A percentile compares a stretch with the other conserved stretches of the same genome.
phyloP scores from a whole-genome alignment of 352 stramenopile species.

The Pythium chondricola region DNA sequence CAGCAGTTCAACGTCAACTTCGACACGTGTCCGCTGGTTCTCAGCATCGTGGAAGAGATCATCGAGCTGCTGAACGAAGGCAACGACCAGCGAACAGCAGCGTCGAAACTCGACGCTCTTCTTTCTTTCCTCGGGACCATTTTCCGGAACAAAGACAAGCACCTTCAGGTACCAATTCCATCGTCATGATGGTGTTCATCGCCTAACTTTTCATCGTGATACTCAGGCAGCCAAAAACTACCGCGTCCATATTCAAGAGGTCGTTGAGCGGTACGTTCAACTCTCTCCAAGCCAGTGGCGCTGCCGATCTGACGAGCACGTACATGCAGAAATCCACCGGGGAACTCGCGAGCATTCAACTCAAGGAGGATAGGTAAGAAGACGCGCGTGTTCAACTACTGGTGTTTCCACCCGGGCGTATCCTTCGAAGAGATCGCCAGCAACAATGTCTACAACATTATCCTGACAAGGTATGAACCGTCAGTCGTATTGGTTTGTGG shows the following conservation, averaged over 20 bases:
- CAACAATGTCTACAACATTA: conserved; percentile 88
- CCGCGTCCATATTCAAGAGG: conserved; percentile 87
- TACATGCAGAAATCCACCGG: no score
- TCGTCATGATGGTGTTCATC: not conserved
- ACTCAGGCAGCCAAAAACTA: conserved; percentile 67
- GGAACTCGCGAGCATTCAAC: conserved; percentile 50
- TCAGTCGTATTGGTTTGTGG: no score
- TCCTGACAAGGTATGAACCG: conserved; percentile 73
- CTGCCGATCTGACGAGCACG: no score
- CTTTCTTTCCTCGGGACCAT: conserved; percentile 84
- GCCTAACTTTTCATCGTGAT: not conserved
- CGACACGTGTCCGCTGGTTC: conserved; percentile 78
- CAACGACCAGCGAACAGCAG: conserved; percentile 49
- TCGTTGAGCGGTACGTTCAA: conserved; percentile 67
- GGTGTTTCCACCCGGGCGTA: conserved; percentile 97
- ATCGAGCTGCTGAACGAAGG: conserved; percentile 75
- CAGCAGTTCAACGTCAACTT: conserved; percentile 88
- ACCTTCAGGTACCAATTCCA: conserved; percentile 35
- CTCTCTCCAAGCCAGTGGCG: no score
- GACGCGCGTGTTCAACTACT: conserved; percentile 94
- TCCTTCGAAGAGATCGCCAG: conserved; percentile 93
- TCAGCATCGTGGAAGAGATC: conserved; percentile 87
- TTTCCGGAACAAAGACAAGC: conserved; percentile 78
- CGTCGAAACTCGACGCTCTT: conserved; percentile 75
- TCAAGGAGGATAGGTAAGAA: conserved; percentile 43